Evolutionary conservation across 1,284 basidiomycete genomes (phyloP), one percentile per base, ranked within the genome.

Genomic region (Apiotrichum veenhuisii): DNA sequence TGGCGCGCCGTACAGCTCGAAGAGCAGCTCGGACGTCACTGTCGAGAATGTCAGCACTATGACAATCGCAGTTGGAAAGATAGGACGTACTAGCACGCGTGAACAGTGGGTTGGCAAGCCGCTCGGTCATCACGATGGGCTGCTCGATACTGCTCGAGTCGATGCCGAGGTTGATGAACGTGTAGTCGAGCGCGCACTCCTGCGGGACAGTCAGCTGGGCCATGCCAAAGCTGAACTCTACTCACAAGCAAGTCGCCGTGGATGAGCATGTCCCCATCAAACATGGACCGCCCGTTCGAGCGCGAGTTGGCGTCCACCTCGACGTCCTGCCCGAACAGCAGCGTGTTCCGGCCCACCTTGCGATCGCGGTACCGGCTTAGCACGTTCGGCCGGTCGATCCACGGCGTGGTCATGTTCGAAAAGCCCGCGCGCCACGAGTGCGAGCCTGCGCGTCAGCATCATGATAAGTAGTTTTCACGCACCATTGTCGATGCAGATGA

Each of bases 11-110:
- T 98, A 99, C 47, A 87, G 84, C 78, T 99, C 96, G 71, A 99
- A 99, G 75, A 98, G 84, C 25, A 99, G 84, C 72, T 99, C 96
- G 1, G 93, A 94, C 26, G 93, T 96, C 59, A 96, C 89, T 89
- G 67, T 30, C 30, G 30, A 11, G 18, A n/a, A n/a, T n/a, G 45
- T 52, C 40, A 52, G 51, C n/a, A 2, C 8, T 7, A 8, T 12
- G 5, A 20, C 5, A 10, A 5, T 9, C 15, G 26, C n/a, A 20
- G 14, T 30, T 30, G 30, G 12, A 5, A 5, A 7, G 10, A 23
- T 9, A 5, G 18, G 20, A 83, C 88, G 58, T 74, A 93, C 91
- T 75, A 37, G 86, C 82, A 73, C 96, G 82, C 12, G 91, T 95
- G 77, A 95, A 91, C 27, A 95, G 76, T 0, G 94, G 93, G 40